These are phyloP conservation scores for Penicillium sp. DNA, from an alignment of 2,329 filamentous ascomycete genomes.

Conservation along the genomic window DNA sequence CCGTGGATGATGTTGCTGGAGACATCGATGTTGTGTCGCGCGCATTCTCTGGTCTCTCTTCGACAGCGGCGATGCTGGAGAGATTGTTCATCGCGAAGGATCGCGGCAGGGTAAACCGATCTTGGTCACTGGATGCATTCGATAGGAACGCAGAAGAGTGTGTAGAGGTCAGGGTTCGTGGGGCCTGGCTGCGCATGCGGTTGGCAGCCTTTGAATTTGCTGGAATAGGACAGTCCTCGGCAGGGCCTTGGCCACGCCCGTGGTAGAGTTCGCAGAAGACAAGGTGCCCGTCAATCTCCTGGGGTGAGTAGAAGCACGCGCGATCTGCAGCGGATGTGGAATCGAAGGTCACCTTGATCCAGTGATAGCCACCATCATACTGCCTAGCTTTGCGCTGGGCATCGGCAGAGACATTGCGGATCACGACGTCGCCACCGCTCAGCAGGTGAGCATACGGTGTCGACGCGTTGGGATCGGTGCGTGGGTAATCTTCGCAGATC, in stretches of 20 bases:
- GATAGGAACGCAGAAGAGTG: slow-evolving; percentile 34
- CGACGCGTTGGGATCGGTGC: slow-evolving; percentile 67
- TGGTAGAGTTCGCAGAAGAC: slow-evolving; percentile 67
- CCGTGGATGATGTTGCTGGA: too few species aligned
- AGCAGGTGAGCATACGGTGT: slow-evolving; percentile 66
- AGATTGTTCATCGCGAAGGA: slow-evolving; percentile 39
- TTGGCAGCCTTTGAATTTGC: slow-evolving; percentile 37
- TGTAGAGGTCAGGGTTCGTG: slow-evolving; percentile 34
- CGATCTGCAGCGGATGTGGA: slow-evolving; percentile 64
- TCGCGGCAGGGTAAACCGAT: slow-evolving; percentile 36
- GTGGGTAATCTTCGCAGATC: slow-evolving; percentile 89
- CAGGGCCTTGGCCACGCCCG: slow-evolving; percentile 51
- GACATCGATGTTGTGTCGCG: too few species aligned
- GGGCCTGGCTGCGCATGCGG: slow-evolving; percentile 25
- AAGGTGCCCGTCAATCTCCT: slow-evolving; percentile 63
- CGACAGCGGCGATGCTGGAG: slow-evolving; percentile 24
- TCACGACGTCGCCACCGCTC: slow-evolving; percentile 65
- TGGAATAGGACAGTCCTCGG: slow-evolving; percentile 58
- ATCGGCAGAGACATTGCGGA: slow-evolving; percentile 61
- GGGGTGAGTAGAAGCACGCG: slow-evolving; percentile 64
- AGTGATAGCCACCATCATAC: slow-evolving; percentile 78
- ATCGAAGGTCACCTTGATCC: slow-evolving; percentile 84
- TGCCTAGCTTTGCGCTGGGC: slow-evolving; percentile 74
- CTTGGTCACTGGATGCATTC: slow-evolving; percentile 17
- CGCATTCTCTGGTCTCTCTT: slow-evolving; percentile 21